Base-by-base conservation (phyloP, 176 grass and related monocot species). In the Areca catechu region DNA sequence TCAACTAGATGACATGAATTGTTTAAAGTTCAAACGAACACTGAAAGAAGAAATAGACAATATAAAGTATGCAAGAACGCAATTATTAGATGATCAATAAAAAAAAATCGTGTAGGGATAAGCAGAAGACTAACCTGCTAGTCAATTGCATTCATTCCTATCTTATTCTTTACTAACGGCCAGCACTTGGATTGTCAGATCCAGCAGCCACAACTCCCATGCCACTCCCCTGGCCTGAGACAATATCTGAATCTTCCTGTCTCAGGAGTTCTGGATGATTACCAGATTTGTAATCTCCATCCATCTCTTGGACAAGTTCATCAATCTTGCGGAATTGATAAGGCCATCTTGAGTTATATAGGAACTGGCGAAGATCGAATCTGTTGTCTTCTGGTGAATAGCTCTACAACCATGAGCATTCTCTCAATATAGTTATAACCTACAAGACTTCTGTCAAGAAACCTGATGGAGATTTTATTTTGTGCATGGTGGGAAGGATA, bases 371-470 rank as follows among this genome's bases (percentile, higher is more conserved):
- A 53, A 97, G 80, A 59, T 97, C 93, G 22, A 85, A 97, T 70
- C 87, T 80, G 65, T 97, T 91, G 20, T 97, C 93, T 51, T 97
- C 93, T 1, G 93, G 93, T n/a, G 93, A 97, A 82, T 97, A 97
- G 74, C 93, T 97, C 93, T 97, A 61, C 62, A 77, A 63, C 3
- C 7, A 67, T 54, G 17, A 1, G 7, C n/a, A 16, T 20, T 22
- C 16, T 19, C 7, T 53, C 30, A 53, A 53, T 30, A 67, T 3
- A 2, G 0, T 0, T 9, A 3, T 14, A 3, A 6, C 20, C 50
- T 30, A 16, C n/a, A 34, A 1, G 12, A 49, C 15, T 51, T 65
- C 29, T 5, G 0, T 19, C 7, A 28, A 53, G 19, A 53, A 53
- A 52, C 12, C 14, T 28, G 0, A 58, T 49, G 20, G 12, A 63